Conservation (phyloP, 495 filamentous ascomycete genomes). For the Opeltia flavorubescens region DNA sequence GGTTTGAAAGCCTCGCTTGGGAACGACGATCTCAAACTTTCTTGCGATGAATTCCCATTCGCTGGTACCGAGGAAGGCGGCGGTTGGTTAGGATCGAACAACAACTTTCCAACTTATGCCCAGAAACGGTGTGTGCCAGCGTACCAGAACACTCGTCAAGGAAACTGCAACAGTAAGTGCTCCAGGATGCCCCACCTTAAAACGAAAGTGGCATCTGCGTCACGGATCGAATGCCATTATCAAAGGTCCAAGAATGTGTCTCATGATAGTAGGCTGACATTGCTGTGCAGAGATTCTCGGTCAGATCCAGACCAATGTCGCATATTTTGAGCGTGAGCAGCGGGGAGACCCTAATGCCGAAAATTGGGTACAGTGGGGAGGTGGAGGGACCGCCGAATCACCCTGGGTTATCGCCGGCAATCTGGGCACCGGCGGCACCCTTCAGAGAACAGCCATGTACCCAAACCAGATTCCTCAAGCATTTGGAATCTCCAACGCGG, state of each 20-base stretch:
- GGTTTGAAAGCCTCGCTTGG: not conserved
- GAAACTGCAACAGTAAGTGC: slow-evolving; percentile 7
- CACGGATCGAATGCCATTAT: not conserved
- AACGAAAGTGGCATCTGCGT: not conserved
- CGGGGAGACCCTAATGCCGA: not conserved
- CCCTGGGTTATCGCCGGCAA: not conserved
- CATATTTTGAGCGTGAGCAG: not conserved
- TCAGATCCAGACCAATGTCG: slow-evolving; percentile 2
- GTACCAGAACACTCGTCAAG: slow-evolving; percentile 6
- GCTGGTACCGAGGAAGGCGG: slow-evolving; percentile 5
- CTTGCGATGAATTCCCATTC: slow-evolving; percentile 8
- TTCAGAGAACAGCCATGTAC: not conserved
- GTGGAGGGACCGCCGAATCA: not conserved
- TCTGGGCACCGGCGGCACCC: not conserved
- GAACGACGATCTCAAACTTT: slow-evolving; percentile 1
- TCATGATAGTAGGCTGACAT: not conserved
- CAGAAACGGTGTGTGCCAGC: slow-evolving; percentile 1
- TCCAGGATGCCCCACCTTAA: not conserved
- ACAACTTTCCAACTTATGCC: not conserved
- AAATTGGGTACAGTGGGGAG: slow-evolving; percentile 1
- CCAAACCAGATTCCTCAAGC: slow-evolving; percentile 5
- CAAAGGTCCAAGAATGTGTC: slow-evolving; percentile 1
- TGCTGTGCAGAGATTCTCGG: not conserved
- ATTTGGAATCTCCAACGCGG: not conserved
- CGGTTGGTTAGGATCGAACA: not conserved